Evolutionary conservation across 2,329 filamentous ascomycete species (phyloP).

Genomic region (Xylogone sp.): DNA sequence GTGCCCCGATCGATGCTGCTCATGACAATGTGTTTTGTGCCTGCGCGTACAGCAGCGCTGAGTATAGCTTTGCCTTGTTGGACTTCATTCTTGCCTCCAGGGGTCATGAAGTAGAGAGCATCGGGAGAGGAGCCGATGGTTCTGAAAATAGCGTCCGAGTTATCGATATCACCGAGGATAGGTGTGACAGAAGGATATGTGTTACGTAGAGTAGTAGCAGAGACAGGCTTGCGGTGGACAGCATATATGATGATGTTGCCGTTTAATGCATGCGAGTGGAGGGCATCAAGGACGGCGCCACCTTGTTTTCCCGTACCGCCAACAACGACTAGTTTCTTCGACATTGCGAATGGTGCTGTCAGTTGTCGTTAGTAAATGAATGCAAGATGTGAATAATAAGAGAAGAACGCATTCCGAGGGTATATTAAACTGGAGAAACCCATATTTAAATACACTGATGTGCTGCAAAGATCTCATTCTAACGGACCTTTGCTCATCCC

Average conservation of each 20-base stretch:
- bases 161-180: constrained; percentile 49
- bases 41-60: constrained; percentile 39
- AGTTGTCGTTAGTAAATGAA: too few species aligned
- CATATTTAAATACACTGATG: too few species aligned
- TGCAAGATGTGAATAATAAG: too few species aligned
- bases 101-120: constrained; percentile 45
- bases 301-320: constrained; percentile 40
- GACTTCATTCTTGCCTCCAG: constrained; percentile 34
- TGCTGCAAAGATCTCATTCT: too few species aligned
- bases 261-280: constrained; percentile 8
- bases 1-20: constrained; percentile 59
- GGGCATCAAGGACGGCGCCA: constrained; percentile 28
- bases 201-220: constrained; percentile 34
- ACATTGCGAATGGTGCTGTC: too few species aligned
- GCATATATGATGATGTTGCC: constrained; percentile 44
- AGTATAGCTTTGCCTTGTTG: constrained; percentile 51
- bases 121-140: constrained; percentile 33
- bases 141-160: constrained; percentile 41
- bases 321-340: too few species aligned
- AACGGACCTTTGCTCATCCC: too few species aligned
- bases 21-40: constrained; percentile 59
- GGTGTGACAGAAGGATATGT: constrained; percentile 46
- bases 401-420: too few species aligned
- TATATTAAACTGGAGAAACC: too few species aligned
- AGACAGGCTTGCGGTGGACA: constrained; percentile 47